These are phyloP conservation scores for Hypholoma fasciculare DNA, from an alignment of 768 basidiomycete species.

Conservation along the genomic window DNA sequence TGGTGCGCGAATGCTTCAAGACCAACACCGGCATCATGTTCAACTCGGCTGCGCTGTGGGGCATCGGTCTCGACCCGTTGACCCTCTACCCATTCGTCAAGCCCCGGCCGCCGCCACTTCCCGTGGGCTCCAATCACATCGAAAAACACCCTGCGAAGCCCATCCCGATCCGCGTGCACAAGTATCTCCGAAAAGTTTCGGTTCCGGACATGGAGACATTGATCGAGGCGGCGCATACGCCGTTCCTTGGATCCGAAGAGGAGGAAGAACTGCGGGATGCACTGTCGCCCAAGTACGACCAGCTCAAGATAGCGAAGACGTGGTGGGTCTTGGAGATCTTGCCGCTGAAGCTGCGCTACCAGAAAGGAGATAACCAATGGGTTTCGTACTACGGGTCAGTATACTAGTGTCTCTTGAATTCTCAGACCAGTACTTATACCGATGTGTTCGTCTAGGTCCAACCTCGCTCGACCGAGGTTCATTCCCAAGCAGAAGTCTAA, in stretches of 20 bases:
- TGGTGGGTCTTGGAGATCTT: constrained; percentile 77
- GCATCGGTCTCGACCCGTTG: constrained; percentile 49
- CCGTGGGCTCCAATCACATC: constrained; percentile 23
- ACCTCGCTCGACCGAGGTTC: constrained; percentile 34
- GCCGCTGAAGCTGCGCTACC: constrained; percentile 42
- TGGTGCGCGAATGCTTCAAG: constrained; percentile 71
- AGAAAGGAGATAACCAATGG: constrained; percentile 38
- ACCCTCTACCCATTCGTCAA: constrained; percentile 44
- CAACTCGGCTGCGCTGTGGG: constrained; percentile 41
- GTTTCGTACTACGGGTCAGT: constrained; percentile 32
- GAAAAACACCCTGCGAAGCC: constrained; percentile 22
- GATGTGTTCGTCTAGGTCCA: constrained; percentile 25
- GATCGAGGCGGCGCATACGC: constrained; percentile 4
- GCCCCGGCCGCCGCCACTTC: constrained; percentile 35
- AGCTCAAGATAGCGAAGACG: constrained; percentile 39
- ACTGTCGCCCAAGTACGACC: constrained; percentile 57
- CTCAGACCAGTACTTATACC: background rate
- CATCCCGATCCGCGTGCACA: constrained; percentile 22
- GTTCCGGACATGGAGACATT: constrained; percentile 15
- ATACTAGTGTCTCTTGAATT: background rate
- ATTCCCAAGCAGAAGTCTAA: constrained; percentile 41
- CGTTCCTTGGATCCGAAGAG: constrained; percentile 46
- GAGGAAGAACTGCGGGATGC: constrained; percentile 65
- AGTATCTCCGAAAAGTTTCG: constrained; percentile 18
- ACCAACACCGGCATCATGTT: constrained; percentile 64